These are phyloP conservation scores for Helotiales sp. DNA, from an alignment of 2,329 filamentous ascomycete genomes.

Conservation along the genomic window DNA sequence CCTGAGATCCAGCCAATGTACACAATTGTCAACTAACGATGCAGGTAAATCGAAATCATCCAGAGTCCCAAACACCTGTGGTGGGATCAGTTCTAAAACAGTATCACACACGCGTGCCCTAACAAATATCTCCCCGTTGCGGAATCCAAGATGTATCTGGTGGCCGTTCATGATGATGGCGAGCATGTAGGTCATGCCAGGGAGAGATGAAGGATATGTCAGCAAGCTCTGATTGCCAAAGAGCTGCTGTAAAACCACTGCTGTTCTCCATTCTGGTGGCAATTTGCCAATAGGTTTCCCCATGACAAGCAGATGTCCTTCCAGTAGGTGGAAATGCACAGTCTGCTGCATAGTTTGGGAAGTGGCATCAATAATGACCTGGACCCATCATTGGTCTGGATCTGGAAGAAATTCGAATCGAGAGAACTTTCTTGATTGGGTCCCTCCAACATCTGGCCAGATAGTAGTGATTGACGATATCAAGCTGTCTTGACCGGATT, in stretches of 20 bases:
- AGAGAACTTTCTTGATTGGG: too few relatives aligned
- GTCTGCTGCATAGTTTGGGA: too few relatives aligned
- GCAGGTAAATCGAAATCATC: slow-evolving; percentile 55
- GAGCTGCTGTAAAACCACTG: slow-evolving; percentile 51
- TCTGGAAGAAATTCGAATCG: too few relatives aligned
- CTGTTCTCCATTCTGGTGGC: slow-evolving; percentile 51
- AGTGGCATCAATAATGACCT: too few relatives aligned
- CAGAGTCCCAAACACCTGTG: slow-evolving; percentile 38
- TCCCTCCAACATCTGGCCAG: too few relatives aligned
- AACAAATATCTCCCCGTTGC: slow-evolving; percentile 49
- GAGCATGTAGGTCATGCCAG: slow-evolving; percentile 57
- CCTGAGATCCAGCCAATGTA: slow-evolving; percentile 62
- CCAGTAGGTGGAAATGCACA: slow-evolving; percentile 49
- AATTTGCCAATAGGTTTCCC: slow-evolving; percentile 56
- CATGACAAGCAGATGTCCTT: slow-evolving; percentile 55
- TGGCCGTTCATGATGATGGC: slow-evolving; percentile 46
- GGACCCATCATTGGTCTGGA: too few relatives aligned
- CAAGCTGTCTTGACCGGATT: too few relatives aligned
- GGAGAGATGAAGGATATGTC: slow-evolving; percentile 58
- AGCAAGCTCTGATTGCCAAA: slow-evolving; percentile 59
- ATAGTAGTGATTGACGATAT: too few relatives aligned
- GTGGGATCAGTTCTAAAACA: slow-evolving; percentile 46
- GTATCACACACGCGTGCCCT: slow-evolving; percentile 43
- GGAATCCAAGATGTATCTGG: slow-evolving; percentile 61
- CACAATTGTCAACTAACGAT: slow-evolving; percentile 55